Evolutionary conservation across 495 filamentous ascomycete genomes (phyloP), one percentile per base, ranked within the genome.

Genomic region (Coniosporium apollinis): DNA sequence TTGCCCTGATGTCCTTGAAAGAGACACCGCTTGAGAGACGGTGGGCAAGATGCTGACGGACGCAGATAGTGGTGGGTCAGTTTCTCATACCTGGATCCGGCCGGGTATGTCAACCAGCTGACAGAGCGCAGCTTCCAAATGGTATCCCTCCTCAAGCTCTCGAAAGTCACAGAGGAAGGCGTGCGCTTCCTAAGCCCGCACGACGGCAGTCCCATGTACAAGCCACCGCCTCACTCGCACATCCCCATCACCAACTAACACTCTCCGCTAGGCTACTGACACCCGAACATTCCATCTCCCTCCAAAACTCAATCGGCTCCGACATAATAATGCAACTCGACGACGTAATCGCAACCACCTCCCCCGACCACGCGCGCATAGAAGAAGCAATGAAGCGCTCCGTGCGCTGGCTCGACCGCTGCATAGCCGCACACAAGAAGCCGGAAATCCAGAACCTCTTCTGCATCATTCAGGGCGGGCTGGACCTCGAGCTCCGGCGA

Each of bases 261-360:
- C 4, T n/a, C 15, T 33, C 11, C 11, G 18, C 3, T 36, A 74
- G 70, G 70, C 72, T 96, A 7, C 74, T 99, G 9, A 96, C 91
- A 0, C 89, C 89, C 3, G 89, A 99, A 53, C 87, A 94, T 59
- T 96, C 89, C 1, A 96, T 96, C 40, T 77, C 79, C 16, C 70
- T 99, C 13, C 89, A 99, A 51, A 94, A 96, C 55, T 82, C 79
- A 20, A 96, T 99, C 48, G 91, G 89, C 47, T 89, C 82, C 34
- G 89, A 99, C 61, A 96, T 99, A 48, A 92, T 96, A 20, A 96
- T 99, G 91, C 91, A 96, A 56, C 70, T 99, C 5, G 89, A 99
- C 59, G 89, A 99, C 51, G 91, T 99, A 24, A 77, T 96, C 33
- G 85, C 79, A 15, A 93, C 91, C 7, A 96, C 89, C 0, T 93